These are phyloP conservation scores for Hibiscus trionum DNA, from an alignment of 345 rosid species.

Conservation along the genomic window DNA sequence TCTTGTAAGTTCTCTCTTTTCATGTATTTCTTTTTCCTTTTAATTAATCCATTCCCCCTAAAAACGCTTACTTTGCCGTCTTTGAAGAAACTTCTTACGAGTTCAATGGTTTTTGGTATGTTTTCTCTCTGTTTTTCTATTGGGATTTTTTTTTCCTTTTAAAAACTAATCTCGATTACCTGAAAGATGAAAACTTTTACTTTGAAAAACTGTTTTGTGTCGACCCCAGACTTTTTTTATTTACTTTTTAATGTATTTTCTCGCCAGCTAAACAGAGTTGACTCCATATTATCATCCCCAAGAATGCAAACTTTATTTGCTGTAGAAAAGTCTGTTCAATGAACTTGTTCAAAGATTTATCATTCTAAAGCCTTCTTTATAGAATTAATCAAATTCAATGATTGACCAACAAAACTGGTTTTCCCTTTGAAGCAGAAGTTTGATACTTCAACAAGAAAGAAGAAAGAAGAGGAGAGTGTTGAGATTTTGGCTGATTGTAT, in stretches of 20 bases:
- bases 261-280: neutral
- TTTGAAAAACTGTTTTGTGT: too few species aligned
- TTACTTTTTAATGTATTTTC: neutral
- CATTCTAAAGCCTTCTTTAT: neutral
- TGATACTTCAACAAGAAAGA: neutral
- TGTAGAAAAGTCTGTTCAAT: neutral
- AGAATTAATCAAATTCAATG: neutral
- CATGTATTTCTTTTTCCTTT: neutral
- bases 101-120: too few species aligned
- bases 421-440: neutral
- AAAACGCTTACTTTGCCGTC: neutral
- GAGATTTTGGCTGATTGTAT: neutral
- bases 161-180: neutral
- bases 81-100: neutral
- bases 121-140: neutral
- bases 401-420: neutral
- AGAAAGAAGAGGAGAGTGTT: neutral
- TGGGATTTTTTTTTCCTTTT: neutral
- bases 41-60: neutral
- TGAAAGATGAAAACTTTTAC: too few species aligned
- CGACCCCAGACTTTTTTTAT: neutral
- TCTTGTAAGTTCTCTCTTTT: constrained; percentile 3
- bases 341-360: neutral
- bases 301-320: neutral
- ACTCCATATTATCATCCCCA: neutral